Percentiles rank a stretch among this genome's conserved stretches.
These are phyloP conservation scores for Larix sibirica DNA, from an alignment of 83 land plant species.

Conservation along the genomic window DNA sequence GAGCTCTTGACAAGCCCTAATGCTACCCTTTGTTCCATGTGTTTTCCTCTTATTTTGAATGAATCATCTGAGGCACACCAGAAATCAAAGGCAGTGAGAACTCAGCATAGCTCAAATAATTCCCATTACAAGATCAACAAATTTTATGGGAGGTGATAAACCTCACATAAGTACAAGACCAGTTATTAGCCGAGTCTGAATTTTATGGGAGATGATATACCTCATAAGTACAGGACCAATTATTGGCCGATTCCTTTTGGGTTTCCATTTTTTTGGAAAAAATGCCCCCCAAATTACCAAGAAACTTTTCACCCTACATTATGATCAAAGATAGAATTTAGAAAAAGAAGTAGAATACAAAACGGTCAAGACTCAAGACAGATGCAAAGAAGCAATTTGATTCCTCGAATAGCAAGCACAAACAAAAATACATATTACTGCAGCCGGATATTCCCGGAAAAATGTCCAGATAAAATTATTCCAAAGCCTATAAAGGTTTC, in stretches of 20 bases:
- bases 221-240: slow-evolving; percentile 75
- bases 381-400: no score
- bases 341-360: no score
- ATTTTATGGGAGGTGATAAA: neutral
- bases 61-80: slow-evolving; percentile 46
- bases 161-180: slow-evolving; percentile 76
- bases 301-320: slow-evolving; percentile 88
- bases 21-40: slow-evolving; percentile 57
- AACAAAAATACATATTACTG: no score
- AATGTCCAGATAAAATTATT: no score
- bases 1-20: slow-evolving; percentile 41
- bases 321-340: neutral
- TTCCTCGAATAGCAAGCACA: no score
- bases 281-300: slow-evolving; percentile 89
- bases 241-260: slow-evolving; percentile 70
- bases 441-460: no score
- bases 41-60: slow-evolving; percentile 38
- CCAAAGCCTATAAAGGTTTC: no score
- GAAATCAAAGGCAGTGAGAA: neutral
- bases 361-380: no score
- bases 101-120: neutral
- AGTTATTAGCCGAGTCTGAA: slow-evolving; percentile 45
- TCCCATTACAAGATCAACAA: neutral
- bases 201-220: slow-evolving; percentile 7
- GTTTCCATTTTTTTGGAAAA: slow-evolving; percentile 91